Base-by-base conservation (phyloP, 768 basidiomycete species). In the Boletus reticuloceps region DNA sequence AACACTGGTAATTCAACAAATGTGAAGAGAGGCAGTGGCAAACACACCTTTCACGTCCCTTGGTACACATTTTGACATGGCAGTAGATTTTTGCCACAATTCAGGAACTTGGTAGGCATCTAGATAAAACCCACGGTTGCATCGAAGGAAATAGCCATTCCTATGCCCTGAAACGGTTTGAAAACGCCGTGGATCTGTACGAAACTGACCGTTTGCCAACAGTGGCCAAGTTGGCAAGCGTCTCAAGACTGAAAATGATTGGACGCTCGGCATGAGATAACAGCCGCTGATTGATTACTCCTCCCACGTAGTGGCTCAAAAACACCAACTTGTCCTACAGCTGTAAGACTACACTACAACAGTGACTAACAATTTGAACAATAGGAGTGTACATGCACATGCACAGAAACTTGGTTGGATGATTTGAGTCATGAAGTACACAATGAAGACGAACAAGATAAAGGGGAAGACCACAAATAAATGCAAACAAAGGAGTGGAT, bases 371-470 rank as follows among this genome's bases (percentile, higher is more conserved):
- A 69, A 51, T 55, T 40, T 57, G 61, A 58, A 66, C 60, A 58
- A 60, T 55, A 65, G 58, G 56, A 65, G 56, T 68, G 63, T 54
- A 67, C 55, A 64, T 64, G 62, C 56, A 59, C 58, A 58, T 64
- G 67, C 59, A 61, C 63, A 55, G 49, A 54, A 59, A 57, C 59
- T 50, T 54, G 55, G 56, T 50, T 47, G 58, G 50, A 68, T 64
- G 59, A 56, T 56, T 59, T 57, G 58, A 58, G 60, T 42, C 53
- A 49, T 39, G 48, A 42, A 50, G 47, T 45, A 58, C 58, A 58
- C 45, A 27, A 54, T 39, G 50, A 29, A 34, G 37, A 55, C 48
- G 12, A 45, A 50, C 38, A 39, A 65, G 53, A 39, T 43, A 25
- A 27, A 51, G 41, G 46, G 34, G 51, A 48, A 25, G 45, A 53